Conservation (phyloP, 306 rosid genomes). For the Leucaena leucocephala region DNA sequence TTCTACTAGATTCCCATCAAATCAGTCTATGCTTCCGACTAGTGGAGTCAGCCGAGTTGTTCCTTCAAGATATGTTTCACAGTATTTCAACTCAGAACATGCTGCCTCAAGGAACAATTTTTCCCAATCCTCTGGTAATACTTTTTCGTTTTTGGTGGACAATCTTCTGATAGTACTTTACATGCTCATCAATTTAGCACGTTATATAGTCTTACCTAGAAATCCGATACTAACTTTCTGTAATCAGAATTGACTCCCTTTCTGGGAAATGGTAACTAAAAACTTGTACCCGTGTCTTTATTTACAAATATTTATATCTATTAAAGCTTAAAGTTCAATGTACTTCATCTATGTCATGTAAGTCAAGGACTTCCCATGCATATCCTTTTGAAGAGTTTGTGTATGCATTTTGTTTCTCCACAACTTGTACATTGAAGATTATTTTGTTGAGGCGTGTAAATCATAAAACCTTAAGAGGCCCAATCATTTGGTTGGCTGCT, state of each 20-base stretch:
- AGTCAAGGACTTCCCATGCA: background rate
- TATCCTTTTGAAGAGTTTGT: background rate
- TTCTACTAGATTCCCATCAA: slow-evolving; percentile 64
- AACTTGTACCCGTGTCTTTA: background rate
- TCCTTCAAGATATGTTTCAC: slow-evolving; percentile 79
- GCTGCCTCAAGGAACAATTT: slow-evolving; percentile 52
- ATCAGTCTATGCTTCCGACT: slow-evolving; percentile 60
- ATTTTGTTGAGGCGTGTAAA: background rate
- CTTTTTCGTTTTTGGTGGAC: background rate
- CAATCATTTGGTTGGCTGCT: slow-evolving; percentile 19
- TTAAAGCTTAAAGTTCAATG: background rate
- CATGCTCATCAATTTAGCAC: slow-evolving; percentile 14
- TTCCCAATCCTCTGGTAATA: slow-evolving; percentile 62
- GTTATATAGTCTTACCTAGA: background rate
- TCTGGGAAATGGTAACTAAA: background rate
- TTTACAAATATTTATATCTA: background rate
- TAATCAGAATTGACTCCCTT: background rate
- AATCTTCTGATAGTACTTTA: slow-evolving; percentile 24
- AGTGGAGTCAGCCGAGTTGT: slow-evolving; percentile 64
- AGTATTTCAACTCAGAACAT: slow-evolving; percentile 70
- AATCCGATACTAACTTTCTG: background rate
- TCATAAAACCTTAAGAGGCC: slow-evolving; percentile 4
- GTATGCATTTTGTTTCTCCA: too few species aligned
- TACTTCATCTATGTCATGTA: background rate
- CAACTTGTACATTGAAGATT: background rate